Evolutionary conservation across 345 rosid genomes (phyloP).

Genomic region (Brassica rapa): DNA sequence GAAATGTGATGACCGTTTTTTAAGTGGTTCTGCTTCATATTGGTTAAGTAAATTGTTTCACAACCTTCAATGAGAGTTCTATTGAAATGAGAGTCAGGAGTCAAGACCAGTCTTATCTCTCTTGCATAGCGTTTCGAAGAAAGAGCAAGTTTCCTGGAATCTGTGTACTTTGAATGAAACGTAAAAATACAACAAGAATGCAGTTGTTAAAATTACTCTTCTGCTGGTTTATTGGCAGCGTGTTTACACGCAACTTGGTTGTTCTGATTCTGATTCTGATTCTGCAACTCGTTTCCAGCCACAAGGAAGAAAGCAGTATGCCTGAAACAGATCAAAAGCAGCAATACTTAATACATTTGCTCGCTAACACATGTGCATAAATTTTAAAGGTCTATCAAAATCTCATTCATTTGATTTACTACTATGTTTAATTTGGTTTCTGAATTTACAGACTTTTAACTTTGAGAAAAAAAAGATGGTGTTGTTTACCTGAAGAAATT

Average conservation of each 20-base stretch:
- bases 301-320: slow-evolving; percentile 94
- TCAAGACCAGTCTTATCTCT: not conserved
- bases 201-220: slow-evolving; percentile 20
- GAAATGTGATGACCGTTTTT: too few species aligned
- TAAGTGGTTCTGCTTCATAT: too few species aligned
- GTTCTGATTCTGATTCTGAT: slow-evolving; percentile 39
- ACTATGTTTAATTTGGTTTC: not conserved
- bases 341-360: not conserved
- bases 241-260: slow-evolving; percentile 56
- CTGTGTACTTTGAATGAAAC: not conserved
- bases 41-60: too few species aligned
- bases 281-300: slow-evolving; percentile 87
- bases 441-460: not conserved
- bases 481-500: slow-evolving; percentile 68
- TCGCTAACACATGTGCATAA: not conserved
- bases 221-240: slow-evolving; percentile 39
- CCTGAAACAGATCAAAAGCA: slow-evolving; percentile 42
- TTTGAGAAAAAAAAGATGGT: slow-evolving; percentile 1
- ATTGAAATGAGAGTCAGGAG: too few species aligned
- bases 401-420: not conserved
- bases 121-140: not conserved
- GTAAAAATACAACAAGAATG: not conserved
- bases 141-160: not conserved
- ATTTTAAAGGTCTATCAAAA: not conserved
- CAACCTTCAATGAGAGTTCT: too few species aligned